Percentiles rank a stretch among this genome's conserved stretches.
phyloP scores from a whole-genome alignment of 2,329 filamentous ascomycete genomes.

The Phyllosticta citrichinensis region DNA sequence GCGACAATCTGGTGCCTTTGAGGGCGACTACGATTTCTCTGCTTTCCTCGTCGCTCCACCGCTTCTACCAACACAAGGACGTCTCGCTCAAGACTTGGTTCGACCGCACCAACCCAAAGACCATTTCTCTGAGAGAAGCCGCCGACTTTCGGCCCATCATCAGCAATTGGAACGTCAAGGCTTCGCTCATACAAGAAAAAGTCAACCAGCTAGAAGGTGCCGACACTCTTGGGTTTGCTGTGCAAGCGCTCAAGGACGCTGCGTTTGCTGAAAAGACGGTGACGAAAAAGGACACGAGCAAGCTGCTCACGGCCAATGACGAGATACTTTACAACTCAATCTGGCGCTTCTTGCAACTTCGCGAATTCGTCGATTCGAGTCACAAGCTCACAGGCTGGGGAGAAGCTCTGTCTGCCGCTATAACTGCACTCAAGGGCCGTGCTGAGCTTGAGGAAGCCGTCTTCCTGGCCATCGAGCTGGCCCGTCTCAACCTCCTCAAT shows the following conservation, averaged over 20 bases:
- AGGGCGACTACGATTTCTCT: conserved; percentile 69
- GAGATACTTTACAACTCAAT: conserved; percentile 67
- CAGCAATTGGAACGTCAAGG: conserved; percentile 64
- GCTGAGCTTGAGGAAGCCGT: conserved; percentile 62
- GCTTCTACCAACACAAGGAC: conserved; percentile 72
- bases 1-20: conserved; percentile 60
- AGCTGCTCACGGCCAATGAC: conserved; percentile 49
- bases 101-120: conserved; percentile 39
- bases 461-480: conserved; percentile 75
- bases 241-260: conserved; percentile 54
- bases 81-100: conserved; percentile 80
- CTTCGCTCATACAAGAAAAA: conserved; percentile 41
- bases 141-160: conserved; percentile 45
- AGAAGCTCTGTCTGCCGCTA: conserved; percentile 60
- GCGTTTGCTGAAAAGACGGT: conserved; percentile 63
- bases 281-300: conserved; percentile 40
- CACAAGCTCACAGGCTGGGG: conserved; percentile 82
- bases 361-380: conserved; percentile 69
- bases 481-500: conserved; percentile 69
- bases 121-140: conserved; percentile 49
- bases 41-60: conserved; percentile 67
- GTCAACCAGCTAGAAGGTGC: conserved; percentile 15
- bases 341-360: conserved; percentile 82
- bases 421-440: conserved; percentile 52
- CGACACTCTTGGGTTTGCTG: conserved; percentile 36